These are phyloP conservation scores for Vaccinium darrowii DNA, from an alignment of 148 eudicot species.

Conservation along the genomic window DNA sequence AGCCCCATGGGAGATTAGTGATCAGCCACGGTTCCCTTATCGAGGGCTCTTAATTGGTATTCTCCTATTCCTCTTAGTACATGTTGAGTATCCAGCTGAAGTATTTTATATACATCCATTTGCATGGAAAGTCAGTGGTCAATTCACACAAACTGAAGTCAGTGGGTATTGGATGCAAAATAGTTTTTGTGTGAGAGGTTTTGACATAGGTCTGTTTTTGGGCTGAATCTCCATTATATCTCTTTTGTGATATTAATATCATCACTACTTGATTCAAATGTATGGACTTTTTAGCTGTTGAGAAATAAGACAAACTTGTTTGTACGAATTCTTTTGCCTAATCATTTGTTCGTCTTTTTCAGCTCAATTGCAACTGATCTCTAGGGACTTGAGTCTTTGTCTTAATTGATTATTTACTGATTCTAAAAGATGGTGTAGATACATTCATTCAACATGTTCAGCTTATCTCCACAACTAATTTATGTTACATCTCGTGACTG, in stretches of 20 bases:
- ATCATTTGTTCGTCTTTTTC: not conserved
- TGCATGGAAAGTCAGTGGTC: not conserved
- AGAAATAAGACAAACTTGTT: not conserved
- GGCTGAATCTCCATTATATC: not conserved
- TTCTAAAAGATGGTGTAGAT: not conserved
- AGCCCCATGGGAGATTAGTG: slow-evolving; percentile 70
- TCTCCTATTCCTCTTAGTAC: not conserved
- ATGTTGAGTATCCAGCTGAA: not conserved
- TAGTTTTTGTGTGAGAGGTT: not conserved
- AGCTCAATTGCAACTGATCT: slow-evolving; percentile 1
- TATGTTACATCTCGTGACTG: not conserved
- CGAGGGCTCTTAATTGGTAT: slow-evolving; percentile 87
- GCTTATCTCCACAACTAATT: not conserved
- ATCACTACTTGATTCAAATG: not conserved
- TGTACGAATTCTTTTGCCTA: not conserved
- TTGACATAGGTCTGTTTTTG: not conserved
- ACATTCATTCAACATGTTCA: not conserved
- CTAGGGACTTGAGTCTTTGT: not conserved
- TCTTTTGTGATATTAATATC: not conserved
- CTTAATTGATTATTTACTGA: not conserved
- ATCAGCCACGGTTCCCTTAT: slow-evolving; percentile 78
- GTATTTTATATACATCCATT: not conserved
- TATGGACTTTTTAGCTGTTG: not conserved
- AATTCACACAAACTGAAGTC: not conserved
- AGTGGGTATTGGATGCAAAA: not conserved